Evolutionary conservation across 2,329 filamentous ascomycete species (phyloP), one percentile per base, ranked within the genome.

Genomic region (Zasmidium cellare): DNA sequence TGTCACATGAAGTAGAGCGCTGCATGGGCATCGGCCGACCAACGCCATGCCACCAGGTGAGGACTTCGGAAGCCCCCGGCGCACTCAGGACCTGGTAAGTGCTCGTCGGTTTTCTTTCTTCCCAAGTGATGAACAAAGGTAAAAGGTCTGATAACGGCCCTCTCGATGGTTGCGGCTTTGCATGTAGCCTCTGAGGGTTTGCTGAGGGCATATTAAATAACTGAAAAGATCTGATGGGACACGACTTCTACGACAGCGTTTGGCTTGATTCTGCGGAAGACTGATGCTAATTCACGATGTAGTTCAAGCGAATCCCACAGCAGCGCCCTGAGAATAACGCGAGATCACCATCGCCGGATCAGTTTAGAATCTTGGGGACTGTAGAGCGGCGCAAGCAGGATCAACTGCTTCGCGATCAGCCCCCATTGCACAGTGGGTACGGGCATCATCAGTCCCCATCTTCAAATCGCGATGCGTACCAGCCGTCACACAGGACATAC

Each of bases 191-290:
- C 61, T 45, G 54, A 53, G 52, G 46, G 31, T 38, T 56, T 55
- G 14, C 54, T 69, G 68, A 68, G 57, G 66, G 57, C 31, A 46
- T 24, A 20, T 55, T 48, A 24, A 74, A 71, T 81, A 84, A 88
- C 85, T 89, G 85, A 88, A 89, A 89, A 90, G 86, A 89, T 82
- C 87, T 89, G 87, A 90, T 28, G 25, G 25, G 25, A 28, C 11
- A 5, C 25, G 11, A 28, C 25, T 5, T 28, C 6, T 28, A 11
- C 25, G 6, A 41, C 6, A 9, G 7, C 35, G 7, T 41, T 14
- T 14, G 16, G n/a, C 35, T 16, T 41, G n/a, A 14, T 16, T 18
- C 35, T 18, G 16, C 5, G 6, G 7, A 14, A n/a, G 16, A 9
- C 35, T 14, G 35, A 41, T 41, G 16, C 35, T 41, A 18, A 41